phyloP scores from a whole-genome alignment of 2,329 filamentous ascomycete genomes.

The Aspergillus ustus region DNA sequence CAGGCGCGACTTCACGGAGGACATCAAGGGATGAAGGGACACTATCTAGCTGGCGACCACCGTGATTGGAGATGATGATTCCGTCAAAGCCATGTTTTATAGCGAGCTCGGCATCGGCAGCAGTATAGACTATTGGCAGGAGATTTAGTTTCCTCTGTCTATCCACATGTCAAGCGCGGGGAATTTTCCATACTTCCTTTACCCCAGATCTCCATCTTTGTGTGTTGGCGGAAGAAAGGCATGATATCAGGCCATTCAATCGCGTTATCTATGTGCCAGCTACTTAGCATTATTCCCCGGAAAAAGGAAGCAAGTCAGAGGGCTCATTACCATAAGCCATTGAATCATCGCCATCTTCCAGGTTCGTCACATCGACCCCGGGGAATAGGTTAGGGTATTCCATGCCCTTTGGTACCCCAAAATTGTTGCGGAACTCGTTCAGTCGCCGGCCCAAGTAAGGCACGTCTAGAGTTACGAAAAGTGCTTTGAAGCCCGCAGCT shows the following conservation, averaged over 20 bases:
- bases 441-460: constrained; percentile 13
- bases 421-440: constrained; percentile 18
- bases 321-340: constrained; percentile 5
- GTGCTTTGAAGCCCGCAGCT: constrained; percentile 20
- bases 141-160: no score
- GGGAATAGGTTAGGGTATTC: constrained; percentile 27
- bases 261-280: background rate
- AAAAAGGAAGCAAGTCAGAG: background rate
- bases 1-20: constrained; percentile 3
- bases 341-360: constrained; percentile 10
- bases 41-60: constrained; percentile 12
- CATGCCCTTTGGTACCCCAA: constrained; percentile 22
- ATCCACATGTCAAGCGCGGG: no score
- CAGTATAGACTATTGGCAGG: constrained; percentile 5
- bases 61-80: constrained; percentile 17
- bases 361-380: constrained; percentile 16
- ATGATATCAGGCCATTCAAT: constrained; percentile 5
- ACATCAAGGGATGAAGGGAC: constrained; percentile 5
- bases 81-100: constrained; percentile 13
- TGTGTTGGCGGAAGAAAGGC: constrained; percentile 17
- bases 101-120: constrained; percentile 3
- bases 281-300: background rate
- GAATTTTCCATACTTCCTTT: constrained; percentile 25
- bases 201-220: constrained; percentile 29
- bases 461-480: constrained; percentile 15